Evolutionary conservation across 1,284 basidiomycete genomes (phyloP), one percentile per base, ranked within the genome.

Genomic region (Fistulina hepatica): DNA sequence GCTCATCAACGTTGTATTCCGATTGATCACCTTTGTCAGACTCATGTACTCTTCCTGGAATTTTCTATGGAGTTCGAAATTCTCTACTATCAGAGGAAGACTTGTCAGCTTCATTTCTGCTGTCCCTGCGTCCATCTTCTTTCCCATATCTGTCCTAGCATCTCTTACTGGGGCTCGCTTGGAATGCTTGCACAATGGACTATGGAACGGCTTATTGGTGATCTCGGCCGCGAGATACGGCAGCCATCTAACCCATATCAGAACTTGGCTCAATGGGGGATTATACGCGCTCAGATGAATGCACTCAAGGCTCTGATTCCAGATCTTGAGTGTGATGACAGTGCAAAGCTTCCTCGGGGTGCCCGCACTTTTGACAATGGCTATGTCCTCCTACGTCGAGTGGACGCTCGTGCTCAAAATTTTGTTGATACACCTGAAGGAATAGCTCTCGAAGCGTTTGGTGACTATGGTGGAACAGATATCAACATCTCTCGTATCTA

Each of bases 101-200:
- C 30, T 1, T 48, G 53, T 24, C 49, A 54, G 1, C 24, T 63
- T 15, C 58, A 61, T 34, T 56, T 61, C 42, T 41, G 47, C 8
- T 48, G 51, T 0, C 59, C 45, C 15, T 49, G 52, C 32, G 42
- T 64, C 8, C 61, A 63, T 39, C 28, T 41, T 2, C 35, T 54
- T 8, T 22, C 27, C 0, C 55, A 58, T 41, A 15, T 52, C 4
- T 39, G 40, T 8, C 40, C 22, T 3, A 48, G 57, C 52, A 55
- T 34, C 22, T 47, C 8, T 36, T 41, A 0, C 33, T 26, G 1
- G 55, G 62, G 35, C 41, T 44, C 9, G 12, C 37, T 1, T 44
- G 48, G 2, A 24, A 56, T 23, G 59, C 59, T 0, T 55, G 42
- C 54, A 3, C 57, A 60, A 36, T 61, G 48, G 42, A 48, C 52